These are phyloP conservation scores for Miscanthus lutarioriparius DNA, from an alignment of 176 grass and related monocot species.

Conservation along the genomic window DNA sequence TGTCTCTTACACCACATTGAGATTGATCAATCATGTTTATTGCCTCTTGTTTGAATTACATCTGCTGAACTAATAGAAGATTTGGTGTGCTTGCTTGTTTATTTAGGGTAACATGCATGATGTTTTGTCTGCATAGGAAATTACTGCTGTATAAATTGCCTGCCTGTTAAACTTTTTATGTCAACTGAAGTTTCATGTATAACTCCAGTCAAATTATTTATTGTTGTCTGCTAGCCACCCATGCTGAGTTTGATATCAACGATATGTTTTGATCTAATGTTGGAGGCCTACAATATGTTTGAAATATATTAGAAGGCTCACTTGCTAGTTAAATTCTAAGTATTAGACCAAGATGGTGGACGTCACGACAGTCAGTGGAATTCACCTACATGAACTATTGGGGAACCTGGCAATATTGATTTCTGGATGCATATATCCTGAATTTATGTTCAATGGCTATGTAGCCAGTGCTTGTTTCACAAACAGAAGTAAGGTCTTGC, in stretches of 20 bases:
- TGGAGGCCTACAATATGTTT: not conserved
- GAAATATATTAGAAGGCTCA: not conserved
- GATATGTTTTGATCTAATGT: not conserved
- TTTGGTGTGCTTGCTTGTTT: not conserved
- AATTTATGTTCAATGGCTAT: not conserved
- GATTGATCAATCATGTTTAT: not conserved
- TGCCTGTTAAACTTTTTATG: not conserved
- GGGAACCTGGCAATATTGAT: not conserved
- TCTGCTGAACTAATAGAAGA: not conserved
- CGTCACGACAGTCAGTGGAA: not conserved
- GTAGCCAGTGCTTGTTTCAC: not conserved
- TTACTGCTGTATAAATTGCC: not conserved
- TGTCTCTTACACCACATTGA: not conserved
- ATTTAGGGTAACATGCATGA: not conserved
- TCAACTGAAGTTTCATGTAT: not conserved
- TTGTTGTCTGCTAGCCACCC: not conserved
- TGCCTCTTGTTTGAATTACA: not conserved
- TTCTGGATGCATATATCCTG: not conserved
- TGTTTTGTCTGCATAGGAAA: not conserved
- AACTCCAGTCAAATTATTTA: not conserved
- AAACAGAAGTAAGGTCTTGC: not conserved
- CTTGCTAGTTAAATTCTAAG: not conserved
- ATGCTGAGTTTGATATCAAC: not conserved
- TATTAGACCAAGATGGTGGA: not conserved
- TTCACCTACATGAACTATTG: not conserved